Base-by-base conservation (phyloP, 225 moss, liverwort and hornwort genomes). In the Antitrichia curtipendula region DNA sequence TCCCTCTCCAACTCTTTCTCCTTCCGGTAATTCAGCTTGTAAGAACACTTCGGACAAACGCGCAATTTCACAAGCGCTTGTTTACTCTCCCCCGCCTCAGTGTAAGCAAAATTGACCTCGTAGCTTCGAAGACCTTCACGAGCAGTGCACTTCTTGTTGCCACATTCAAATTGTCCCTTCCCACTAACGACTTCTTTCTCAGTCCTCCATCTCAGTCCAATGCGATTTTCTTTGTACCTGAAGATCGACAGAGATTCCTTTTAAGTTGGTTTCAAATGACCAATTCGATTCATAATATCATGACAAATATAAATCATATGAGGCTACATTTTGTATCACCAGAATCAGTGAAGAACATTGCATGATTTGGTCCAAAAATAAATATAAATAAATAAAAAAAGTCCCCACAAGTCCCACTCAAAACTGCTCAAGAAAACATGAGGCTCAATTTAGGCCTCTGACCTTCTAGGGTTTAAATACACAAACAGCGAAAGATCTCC, bases 61-160 rank as follows among this genome's bases (percentile, higher is more conserved):
- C 99, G 94, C 74, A 99, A 80, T 85, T 99, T 99, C 78, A 99
- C 99, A 57, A 99, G 96, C 19, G 99, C 99, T 90, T 99, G 99
- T 86, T 96, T 94, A 74, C 86, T 93, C 92, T 99, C 96, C 77
- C 99, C 97, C 38, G 95, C 95, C 90, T 99, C 99, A 45, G 36
- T 96, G 91, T 99, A 99, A 32, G 95, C 95, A 88, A 99, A 99
- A 94, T 99, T 99, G 31, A 99, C 99, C 95, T 99, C 99, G 91
- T 97, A 99, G 89, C 97, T 99, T 79, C 95, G 94, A 84, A 99
- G 94, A 75, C 95, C 96, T 89, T 97, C 96, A 61, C 88, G 92
- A 81, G 92, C 92, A 92, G 79, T 86, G 88, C 99, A 99, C 54
- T 91, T 95, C 91, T 96, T 99, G 89, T 99, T 99, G 89, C 97